A percentile compares a stretch with the other conserved stretches of the same genome.
phyloP scores from a whole-genome alignment of 345 rosid genomes.

The Pugionium dolabratum region DNA sequence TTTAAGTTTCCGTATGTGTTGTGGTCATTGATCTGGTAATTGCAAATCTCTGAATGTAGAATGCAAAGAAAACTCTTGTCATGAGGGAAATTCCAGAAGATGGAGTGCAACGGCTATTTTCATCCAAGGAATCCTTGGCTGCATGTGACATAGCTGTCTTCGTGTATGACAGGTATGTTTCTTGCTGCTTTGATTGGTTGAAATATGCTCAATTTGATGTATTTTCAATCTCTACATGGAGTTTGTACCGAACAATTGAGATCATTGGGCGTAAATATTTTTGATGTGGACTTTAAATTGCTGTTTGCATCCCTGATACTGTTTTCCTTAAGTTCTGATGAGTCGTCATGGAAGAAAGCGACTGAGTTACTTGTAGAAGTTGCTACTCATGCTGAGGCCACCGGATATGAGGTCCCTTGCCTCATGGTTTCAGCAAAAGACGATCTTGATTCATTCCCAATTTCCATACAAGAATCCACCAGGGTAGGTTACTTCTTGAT shows the following conservation, averaged over 20 bases:
- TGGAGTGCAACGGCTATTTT: constrained; percentile 59
- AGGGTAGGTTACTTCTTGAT: constrained; percentile 52
- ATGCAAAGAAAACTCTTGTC: constrained; percentile 74
- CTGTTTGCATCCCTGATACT: neutral
- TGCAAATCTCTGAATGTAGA: constrained; percentile 47
- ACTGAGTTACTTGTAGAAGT: constrained; percentile 91
- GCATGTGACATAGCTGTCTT: constrained; percentile 89
- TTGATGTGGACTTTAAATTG: neutral
- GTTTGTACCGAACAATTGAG: too few relatives aligned
- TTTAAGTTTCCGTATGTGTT: too few relatives aligned
- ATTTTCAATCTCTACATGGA: neutral
- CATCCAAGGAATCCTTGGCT: constrained; percentile 78
- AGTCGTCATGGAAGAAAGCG: constrained; percentile 80
- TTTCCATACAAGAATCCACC: constrained; percentile 90
- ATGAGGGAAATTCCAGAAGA: constrained; percentile 88
- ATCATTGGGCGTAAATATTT: too few relatives aligned
- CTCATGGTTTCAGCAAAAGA: constrained; percentile 94
- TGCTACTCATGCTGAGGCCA: constrained; percentile 83
- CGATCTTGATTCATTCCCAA: constrained; percentile 90
- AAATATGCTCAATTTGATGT: neutral
- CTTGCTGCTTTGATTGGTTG: constrained; percentile 2
- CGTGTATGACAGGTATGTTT: constrained; percentile 77
- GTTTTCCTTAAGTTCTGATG: constrained; percentile 61
- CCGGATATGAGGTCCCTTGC: constrained; percentile 95
- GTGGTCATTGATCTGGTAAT: constrained; percentile 8